Conservation (phyloP, 1,139 yeast species). For the Yamadazyma aaseri region DNA sequence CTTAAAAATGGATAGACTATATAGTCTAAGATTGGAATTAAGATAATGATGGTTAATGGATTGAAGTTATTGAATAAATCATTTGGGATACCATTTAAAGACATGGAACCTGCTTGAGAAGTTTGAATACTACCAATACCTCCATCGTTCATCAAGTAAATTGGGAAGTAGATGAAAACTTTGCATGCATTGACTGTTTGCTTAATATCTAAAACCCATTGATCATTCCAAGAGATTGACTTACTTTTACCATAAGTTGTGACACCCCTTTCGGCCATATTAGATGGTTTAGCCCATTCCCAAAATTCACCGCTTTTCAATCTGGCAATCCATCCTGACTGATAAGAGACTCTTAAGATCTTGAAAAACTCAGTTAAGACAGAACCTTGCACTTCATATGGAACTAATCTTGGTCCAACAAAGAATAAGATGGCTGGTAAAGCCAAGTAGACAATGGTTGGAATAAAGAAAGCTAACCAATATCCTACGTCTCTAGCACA, state of each 20-base stretch:
- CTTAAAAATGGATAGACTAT: constrained; percentile 59
- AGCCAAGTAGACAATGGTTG: constrained; percentile 48
- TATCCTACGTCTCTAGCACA: constrained; percentile 67
- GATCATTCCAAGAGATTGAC: constrained; percentile 48
- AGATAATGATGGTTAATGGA: constrained; percentile 61
- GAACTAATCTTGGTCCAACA: constrained; percentile 37
- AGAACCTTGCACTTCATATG: constrained; percentile 46
- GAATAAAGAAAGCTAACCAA: constrained; percentile 72
- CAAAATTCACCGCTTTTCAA: constrained; percentile 39
- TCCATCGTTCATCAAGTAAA: constrained; percentile 63
- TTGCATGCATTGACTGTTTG: constrained; percentile 60
- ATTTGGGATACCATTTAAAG: constrained; percentile 66
- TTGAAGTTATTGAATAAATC: constrained; percentile 68
- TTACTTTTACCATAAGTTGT: constrained; percentile 18
- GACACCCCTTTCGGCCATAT: constrained; percentile 44
- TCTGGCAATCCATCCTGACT: constrained; percentile 40
- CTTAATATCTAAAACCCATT: constrained; percentile 61
- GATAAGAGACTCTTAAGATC: constrained; percentile 38
- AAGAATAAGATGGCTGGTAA: constrained; percentile 46
- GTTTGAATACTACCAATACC: constrained; percentile 64
- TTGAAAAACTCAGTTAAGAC: constrained; percentile 43
- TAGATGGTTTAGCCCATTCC: constrained; percentile 55
- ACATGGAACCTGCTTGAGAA: constrained; percentile 67
- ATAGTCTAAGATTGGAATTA: constrained; percentile 63
- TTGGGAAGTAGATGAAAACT: constrained; percentile 60